Evolutionary conservation across 2,329 filamentous ascomycete genomes (phyloP).

Genomic region (Aaosphaeria arxii): DNA sequence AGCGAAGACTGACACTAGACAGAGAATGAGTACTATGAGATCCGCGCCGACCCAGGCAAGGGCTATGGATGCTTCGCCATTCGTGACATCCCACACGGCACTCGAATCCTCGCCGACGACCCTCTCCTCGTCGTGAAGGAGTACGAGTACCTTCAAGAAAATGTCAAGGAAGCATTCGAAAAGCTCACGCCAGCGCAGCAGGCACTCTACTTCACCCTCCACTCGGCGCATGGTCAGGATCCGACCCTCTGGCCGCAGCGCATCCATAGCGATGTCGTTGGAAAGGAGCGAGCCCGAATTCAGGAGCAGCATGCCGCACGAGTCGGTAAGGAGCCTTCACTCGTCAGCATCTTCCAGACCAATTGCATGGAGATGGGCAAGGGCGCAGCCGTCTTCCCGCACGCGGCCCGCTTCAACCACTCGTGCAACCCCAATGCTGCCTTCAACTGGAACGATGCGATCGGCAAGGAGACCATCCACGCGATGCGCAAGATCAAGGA

Average conservation of each 20-base stretch:
- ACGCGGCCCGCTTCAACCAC: constrained; percentile 42
- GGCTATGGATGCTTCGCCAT: constrained; percentile 43
- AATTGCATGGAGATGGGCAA: constrained; percentile 38
- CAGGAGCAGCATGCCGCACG: constrained; percentile 30
- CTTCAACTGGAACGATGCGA: constrained; percentile 33
- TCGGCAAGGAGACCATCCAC: constrained; percentile 31
- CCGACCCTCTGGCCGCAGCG: constrained; percentile 20
- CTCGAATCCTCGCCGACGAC: constrained; percentile 39
- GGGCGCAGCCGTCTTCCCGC: constrained; percentile 34
- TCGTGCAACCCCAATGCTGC: constrained; percentile 40
- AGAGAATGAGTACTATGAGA: constrained; percentile 26
- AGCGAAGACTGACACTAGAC: background rate
- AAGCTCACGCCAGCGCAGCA: constrained; percentile 17
- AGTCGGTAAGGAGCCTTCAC: constrained; percentile 13
- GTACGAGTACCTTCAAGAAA: constrained; percentile 27
- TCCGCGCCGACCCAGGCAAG: constrained; percentile 33
- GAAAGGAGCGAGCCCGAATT: constrained; percentile 20
- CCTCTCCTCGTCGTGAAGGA: constrained; percentile 36
- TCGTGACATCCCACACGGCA: constrained; percentile 32
- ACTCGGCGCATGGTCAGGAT: constrained; percentile 26
- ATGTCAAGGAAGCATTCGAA: constrained; percentile 27
- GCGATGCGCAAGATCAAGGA: constrained; percentile 28
- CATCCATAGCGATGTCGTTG: constrained; percentile 18
- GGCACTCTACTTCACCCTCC: constrained; percentile 23
- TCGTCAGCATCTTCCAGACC: constrained; percentile 39